phyloP scores from a whole-genome alignment of 1,284 basidiomycete species.

The Trichosporon sp. region DNA sequence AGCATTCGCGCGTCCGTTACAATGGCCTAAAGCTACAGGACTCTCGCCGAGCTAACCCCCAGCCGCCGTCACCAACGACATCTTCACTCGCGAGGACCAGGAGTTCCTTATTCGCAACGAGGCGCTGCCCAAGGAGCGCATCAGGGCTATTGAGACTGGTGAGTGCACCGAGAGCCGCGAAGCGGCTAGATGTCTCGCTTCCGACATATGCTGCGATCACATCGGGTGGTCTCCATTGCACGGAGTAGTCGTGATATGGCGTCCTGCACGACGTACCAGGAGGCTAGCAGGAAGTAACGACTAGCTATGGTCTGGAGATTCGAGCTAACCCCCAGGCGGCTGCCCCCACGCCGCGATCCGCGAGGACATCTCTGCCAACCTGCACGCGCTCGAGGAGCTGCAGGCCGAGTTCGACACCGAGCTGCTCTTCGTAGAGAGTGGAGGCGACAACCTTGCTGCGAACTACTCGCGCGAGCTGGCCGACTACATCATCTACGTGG shows the following conservation, averaged over 20 bases:
- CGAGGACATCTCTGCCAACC: slow-evolving; percentile 95
- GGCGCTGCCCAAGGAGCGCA: slow-evolving; percentile 75
- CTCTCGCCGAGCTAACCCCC: slow-evolving; percentile 9
- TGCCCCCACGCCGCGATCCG: slow-evolving; percentile 94
- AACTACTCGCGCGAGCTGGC: slow-evolving; percentile 94
- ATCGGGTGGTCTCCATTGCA: too few species aligned
- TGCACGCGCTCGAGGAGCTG: slow-evolving; percentile 90
- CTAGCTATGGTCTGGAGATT: too few species aligned
- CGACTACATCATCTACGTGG: slow-evolving; percentile 95
- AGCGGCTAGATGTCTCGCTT: too few species aligned
- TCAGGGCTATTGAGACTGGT: slow-evolving; percentile 89
- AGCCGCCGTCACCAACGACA: slow-evolving; percentile 95
- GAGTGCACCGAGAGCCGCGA: too few species aligned
- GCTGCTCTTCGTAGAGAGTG: slow-evolving; percentile 85
- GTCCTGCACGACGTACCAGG: too few species aligned
- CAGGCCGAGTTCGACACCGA: slow-evolving; percentile 83
- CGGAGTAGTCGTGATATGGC: too few species aligned
- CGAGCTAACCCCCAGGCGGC: slow-evolving; percentile 55
- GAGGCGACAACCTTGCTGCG: slow-evolving; percentile 93
- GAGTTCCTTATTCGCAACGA: slow-evolving; percentile 92
- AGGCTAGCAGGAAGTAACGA: too few species aligned
- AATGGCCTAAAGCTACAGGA: too few species aligned
- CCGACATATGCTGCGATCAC: too few species aligned
- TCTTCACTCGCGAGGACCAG: slow-evolving; percentile 95
- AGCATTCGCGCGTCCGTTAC: too few species aligned